Percentiles rank a stretch among this genome's conserved stretches.
These are phyloP conservation scores for Trapa incisa DNA, from an alignment of 345 rosid species.

Conservation along the genomic window DNA sequence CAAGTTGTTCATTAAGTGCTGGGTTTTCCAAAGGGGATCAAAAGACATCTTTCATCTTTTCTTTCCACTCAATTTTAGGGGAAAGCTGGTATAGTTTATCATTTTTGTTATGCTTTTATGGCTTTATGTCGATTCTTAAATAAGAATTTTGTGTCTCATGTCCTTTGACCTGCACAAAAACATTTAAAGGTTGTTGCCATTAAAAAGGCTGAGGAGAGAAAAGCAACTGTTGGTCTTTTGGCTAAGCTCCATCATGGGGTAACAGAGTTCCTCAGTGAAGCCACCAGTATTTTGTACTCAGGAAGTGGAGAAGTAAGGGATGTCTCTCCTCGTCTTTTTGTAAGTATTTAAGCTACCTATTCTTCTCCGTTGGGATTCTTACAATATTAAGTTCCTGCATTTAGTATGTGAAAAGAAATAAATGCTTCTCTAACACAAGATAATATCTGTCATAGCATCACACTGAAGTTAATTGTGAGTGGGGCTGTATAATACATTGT, in stretches of 20 bases:
- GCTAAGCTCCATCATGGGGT: conserved; percentile 64
- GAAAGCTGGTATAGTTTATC: neutral
- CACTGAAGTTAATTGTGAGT: neutral
- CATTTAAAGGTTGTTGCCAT: conserved; percentile 38
- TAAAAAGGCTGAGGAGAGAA: conserved; percentile 56
- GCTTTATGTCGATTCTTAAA: neutral
- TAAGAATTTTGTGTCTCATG: neutral
- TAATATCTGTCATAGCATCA: neutral
- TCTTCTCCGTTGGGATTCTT: neutral
- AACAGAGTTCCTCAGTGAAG: conserved; percentile 43
- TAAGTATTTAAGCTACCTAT: conserved; percentile 11
- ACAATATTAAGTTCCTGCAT: neutral
- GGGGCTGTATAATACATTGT: too few relatives aligned
- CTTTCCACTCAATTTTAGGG: neutral
- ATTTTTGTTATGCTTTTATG: neutral
- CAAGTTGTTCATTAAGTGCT: neutral
- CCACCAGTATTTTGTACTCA: conserved; percentile 23
- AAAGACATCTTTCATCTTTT: neutral
- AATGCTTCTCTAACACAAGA: neutral
- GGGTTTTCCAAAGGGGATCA: neutral
- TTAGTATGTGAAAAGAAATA: too few relatives aligned
- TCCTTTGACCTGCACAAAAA: neutral
- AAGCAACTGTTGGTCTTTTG: conserved; percentile 36
- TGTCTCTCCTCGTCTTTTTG: conserved; percentile 42
- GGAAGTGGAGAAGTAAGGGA: conserved; percentile 33